Percentiles rank a stretch among this genome's conserved stretches.
Conservation (phyloP, 1,139 yeast species). For the Taphrina confusa region DNA sequence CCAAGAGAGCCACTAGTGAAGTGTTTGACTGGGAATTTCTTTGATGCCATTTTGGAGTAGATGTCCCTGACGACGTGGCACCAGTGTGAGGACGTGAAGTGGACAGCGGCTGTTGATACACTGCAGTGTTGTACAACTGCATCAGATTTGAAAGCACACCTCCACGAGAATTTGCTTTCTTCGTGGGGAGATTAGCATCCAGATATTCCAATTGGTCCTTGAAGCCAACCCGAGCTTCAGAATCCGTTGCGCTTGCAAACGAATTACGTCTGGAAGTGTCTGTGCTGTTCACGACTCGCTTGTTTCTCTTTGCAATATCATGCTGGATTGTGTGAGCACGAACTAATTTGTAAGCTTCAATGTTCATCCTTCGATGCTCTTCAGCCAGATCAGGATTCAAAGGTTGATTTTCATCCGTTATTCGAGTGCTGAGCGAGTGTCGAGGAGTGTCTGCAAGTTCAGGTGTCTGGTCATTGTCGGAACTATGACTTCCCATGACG, state of each 20-base stretch:
- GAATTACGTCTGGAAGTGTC: slow-evolving; percentile 29
- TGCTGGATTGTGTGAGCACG: slow-evolving; percentile 30
- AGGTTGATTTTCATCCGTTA: not conserved
- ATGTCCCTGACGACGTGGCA: slow-evolving; percentile 15
- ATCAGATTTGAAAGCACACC: slow-evolving; percentile 31
- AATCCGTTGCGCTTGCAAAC: slow-evolving; percentile 5
- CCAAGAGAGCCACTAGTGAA: slow-evolving; percentile 23
- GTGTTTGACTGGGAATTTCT: slow-evolving; percentile 25
- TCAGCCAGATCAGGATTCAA: slow-evolving; percentile 1
- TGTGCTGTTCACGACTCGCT: not conserved
- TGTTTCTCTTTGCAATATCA: not conserved
- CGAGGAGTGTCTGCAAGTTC: slow-evolving; percentile 2
- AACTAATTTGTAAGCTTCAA: slow-evolving; percentile 33
- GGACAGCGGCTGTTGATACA: slow-evolving; percentile 22
- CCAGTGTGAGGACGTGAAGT: slow-evolving; percentile 1
- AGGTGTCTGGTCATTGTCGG: not conserved
- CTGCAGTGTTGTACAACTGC: slow-evolving; percentile 29
- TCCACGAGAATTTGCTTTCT: slow-evolving; percentile 13
- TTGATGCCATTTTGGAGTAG: slow-evolving; percentile 34
- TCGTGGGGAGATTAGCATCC: not conserved
- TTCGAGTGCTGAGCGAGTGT: not conserved
- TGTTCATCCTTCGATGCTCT: slow-evolving; percentile 19
- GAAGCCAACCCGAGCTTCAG: slow-evolving; percentile 2
- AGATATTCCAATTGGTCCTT: slow-evolving; percentile 9
- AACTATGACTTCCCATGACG: not conserved